Conservation (phyloP, 345 rosid species). For the Syzygium oleosum region DNA sequence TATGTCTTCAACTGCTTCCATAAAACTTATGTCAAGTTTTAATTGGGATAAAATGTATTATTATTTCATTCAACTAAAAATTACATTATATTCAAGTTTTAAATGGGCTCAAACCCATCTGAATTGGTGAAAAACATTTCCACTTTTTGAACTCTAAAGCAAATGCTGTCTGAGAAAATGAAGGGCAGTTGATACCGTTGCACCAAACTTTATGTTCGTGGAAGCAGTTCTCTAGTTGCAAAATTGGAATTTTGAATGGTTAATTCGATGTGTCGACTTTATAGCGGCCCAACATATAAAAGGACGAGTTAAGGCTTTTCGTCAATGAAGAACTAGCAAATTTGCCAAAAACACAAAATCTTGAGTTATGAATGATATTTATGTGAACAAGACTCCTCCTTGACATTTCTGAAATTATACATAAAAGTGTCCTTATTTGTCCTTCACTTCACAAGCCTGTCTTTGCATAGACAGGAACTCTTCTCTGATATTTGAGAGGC, state of each 20-base stretch:
- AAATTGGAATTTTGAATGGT: not conserved
- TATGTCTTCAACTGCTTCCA: conserved; percentile 12
- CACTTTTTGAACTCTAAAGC: not conserved
- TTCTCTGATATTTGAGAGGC: conserved; percentile 23
- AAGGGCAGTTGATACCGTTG: not conserved
- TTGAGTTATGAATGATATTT: not conserved
- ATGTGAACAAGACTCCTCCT: not conserved
- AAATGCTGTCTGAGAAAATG: not conserved
- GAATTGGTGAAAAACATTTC: not conserved
- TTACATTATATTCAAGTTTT: not conserved
- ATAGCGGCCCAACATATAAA: not conserved
- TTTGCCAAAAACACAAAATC: not conserved
- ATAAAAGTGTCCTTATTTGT: not conserved
- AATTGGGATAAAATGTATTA: not conserved
- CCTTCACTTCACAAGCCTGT: not conserved
- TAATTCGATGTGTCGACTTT: not conserved
- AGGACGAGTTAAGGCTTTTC: not conserved
- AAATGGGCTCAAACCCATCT: not conserved
- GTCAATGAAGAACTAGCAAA: not conserved
- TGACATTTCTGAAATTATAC: not conserved
- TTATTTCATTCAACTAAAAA: not conserved
- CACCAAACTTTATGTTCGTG: not conserved
- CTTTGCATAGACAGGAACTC: not conserved
- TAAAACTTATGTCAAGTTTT: not conserved
- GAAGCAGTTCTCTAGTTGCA: not conserved